Evolutionary conservation across 2,329 filamentous ascomycete genomes (phyloP), one percentile per base, ranked within the genome.

Genomic region (Bisporella sp.): DNA sequence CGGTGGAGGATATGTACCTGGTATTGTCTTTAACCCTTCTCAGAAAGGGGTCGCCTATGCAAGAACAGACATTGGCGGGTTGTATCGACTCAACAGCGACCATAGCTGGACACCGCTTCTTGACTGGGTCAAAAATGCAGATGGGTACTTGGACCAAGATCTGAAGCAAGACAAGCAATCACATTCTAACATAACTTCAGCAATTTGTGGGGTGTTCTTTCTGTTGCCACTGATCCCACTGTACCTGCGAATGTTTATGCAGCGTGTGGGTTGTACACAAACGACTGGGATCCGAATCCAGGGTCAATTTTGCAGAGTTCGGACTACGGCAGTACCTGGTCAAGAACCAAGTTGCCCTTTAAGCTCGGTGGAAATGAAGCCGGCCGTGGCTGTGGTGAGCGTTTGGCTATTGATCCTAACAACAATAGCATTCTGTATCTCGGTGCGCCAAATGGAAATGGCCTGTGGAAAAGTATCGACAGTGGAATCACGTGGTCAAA

Each of bases 291-390:
- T 50, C 76, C 78, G 1, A 77, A 74, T 49, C 69, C 73, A 4
- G 78, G 77, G 6, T 68, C 74, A 6, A 79, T 82, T 37, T 71
- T 79, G 32, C 71, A 21, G 73, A 39, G 31, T 79, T 75, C 6
- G 73, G 76, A 82, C 56, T 68, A 72, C 56, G 79, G 79, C 1
- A 64, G 63, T 3, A 79, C 77, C 1, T 82, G 76, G 74, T 58
- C 66, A 1, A 66, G 69, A 21, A 72, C 74, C 0, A 65, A 67
- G 5, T 68, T 82, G 0, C 69, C 75, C 2, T 82, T 82, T 68
- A 82, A 82, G 60, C 75, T 80, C 43, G 78, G 78, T 6, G 78
- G 78, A 0, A 82, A 82, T 59, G 81, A 81, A 77, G 78, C 78
- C 6, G 79, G 79, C 2, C 73, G 79, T 31, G 79, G 79, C 6